phyloP scores from a whole-genome alignment of 192 early-diverging fungal species.

The Podila horticola region DNA sequence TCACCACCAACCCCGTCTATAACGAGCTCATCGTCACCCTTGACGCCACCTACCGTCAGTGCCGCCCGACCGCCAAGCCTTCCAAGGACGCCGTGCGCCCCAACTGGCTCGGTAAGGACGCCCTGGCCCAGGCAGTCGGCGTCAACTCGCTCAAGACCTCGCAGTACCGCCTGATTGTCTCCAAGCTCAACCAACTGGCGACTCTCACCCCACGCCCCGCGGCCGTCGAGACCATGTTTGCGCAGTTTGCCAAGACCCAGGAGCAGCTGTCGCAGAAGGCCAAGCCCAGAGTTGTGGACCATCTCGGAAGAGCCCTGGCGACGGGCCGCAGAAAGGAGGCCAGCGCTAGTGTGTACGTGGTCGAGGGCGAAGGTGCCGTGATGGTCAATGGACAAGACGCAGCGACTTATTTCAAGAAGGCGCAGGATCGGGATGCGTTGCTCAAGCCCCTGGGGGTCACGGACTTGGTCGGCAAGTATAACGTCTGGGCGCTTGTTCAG shows the following conservation, averaged over 20 bases:
- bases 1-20: constrained; percentile 87
- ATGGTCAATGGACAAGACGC: constrained; percentile 84
- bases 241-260: constrained; percentile 44
- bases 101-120: constrained; percentile 51
- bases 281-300: constrained; percentile 65
- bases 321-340: constrained; percentile 86
- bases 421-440: constrained; percentile 73
- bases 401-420: constrained; percentile 77
- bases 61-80: constrained; percentile 22
- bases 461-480: constrained; percentile 77
- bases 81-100: constrained; percentile 31
- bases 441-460: constrained; percentile 79
- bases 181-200: constrained; percentile 57
- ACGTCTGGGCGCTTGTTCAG: constrained; percentile 83
- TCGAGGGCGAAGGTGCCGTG: constrained; percentile 73
- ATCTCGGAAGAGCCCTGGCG: constrained; percentile 77
- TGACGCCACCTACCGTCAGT: constrained; percentile 60
- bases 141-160: constrained; percentile 59
- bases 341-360: constrained; percentile 77
- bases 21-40: constrained; percentile 77
- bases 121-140: constrained; percentile 53
- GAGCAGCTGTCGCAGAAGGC: constrained; percentile 39
- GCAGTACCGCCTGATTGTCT: constrained; percentile 62
- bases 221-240: constrained; percentile 42
- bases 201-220: constrained; percentile 49